These are phyloP conservation scores for Otatea glauca DNA, from an alignment of 176 grass and related monocot species.

Conservation along the genomic window DNA sequence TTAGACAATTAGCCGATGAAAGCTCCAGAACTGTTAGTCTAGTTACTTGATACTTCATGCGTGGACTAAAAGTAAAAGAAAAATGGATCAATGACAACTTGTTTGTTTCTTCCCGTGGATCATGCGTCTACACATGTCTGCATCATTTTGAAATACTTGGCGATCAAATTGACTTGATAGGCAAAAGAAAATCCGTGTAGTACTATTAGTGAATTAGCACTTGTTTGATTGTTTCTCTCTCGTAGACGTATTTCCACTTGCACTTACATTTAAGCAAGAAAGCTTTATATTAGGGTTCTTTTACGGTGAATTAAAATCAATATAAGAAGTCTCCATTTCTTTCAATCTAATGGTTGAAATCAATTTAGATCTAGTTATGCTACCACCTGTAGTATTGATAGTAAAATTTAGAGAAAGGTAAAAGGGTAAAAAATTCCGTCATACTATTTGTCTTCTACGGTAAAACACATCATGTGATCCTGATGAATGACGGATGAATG, in stretches of 20 bases:
- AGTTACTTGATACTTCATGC: background rate
- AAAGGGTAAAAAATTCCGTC: no score
- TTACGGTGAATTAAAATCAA: no score
- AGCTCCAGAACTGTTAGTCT: background rate
- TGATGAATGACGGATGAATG: no score
- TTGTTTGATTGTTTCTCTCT: background rate
- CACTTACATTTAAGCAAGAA: slow-evolving; percentile 3
- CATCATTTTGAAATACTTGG: background rate
- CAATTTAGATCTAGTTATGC: no score
- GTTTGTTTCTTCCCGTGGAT: background rate
- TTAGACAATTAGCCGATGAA: background rate
- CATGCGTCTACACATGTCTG: background rate
- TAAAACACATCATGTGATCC: no score
- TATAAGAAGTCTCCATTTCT: no score
- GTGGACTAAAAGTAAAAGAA: slow-evolving; percentile 7
- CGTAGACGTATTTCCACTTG: background rate
- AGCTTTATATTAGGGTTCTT: no score
- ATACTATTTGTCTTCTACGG: no score
- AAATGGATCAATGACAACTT: background rate
- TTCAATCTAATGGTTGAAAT: no score
- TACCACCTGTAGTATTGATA: no score
- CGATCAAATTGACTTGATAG: background rate
- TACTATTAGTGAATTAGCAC: background rate
- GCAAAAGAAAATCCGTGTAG: background rate
- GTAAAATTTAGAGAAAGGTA: no score